Base-by-base conservation (phyloP, 2,329 filamentous ascomycete species). In the Ceratocystis alfenasii region DNA sequence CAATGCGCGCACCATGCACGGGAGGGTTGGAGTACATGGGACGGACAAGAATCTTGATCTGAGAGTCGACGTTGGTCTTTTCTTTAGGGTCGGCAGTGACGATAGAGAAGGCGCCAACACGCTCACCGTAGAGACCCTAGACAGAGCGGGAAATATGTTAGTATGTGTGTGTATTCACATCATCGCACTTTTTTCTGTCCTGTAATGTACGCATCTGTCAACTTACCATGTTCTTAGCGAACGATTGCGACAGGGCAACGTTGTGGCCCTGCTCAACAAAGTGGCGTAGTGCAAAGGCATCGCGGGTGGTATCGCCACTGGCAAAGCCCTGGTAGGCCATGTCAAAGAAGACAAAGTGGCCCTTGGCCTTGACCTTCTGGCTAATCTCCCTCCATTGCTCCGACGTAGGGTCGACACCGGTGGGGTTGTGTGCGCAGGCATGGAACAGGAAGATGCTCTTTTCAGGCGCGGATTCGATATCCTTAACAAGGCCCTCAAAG, bases 291-390 rank as follows among this genome's bases (percentile, higher is more conserved):
- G 94, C 90, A 75, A 93, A 97, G 70, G 94, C 94, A 75, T 99
- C 93, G 77, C 87, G 87, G 81, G 95, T 85, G 70, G 89, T 94
- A 78, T 95, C 85, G 71, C 93, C 93, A 70, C 88, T 94, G 72
- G 93, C 93, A 74, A 99, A 97, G 72, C 93, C 93, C 80, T 99
- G 93, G 83, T 99, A 99, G 70, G 93, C 93, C 92, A 96, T 96
- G 78, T 97, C 93, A 80, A 97, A 99, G 85, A 99, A 96, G 72
- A 90, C 87, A 76, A 88, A 95, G 83, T 97, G 93, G 63, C 83
- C 86, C 76, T 88, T 86, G 75, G 85, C 83, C 84, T 95, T 95
- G 77, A 96, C 86, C 69, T 87, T 88, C 68, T 88, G 79, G 77
- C 89, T 90, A 76, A 99, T 94, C 80, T 93, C 81, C 78, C 85